Evolutionary conservation across 495 filamentous ascomycete genomes (phyloP), one percentile per base, ranked within the genome.

Genomic region (Bacidia rubella): DNA sequence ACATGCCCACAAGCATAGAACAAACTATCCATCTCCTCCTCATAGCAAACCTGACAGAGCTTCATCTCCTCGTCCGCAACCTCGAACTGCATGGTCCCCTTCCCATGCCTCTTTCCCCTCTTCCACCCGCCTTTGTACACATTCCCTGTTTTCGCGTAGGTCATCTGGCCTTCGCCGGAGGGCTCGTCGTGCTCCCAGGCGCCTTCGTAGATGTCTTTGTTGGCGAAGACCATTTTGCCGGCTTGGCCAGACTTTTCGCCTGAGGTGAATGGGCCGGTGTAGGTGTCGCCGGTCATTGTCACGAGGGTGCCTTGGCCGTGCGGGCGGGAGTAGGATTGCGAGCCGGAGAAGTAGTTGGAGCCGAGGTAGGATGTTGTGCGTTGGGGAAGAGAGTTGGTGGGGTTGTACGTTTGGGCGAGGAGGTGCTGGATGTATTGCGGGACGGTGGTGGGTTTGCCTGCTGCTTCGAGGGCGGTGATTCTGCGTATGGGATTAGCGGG

Each of bases 1-100:
- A 85, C 74, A 59, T 85, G 81, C 0, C 81, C 81, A 55, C 81
- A 85, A 57, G 81, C 78, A 49, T 74, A 78, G 62, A 85, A 81
- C 40, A 78, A 65, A 2, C 78, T 73, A 57, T 82, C 76, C 52
- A 77, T 74, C 56, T 75, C 76, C 46, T 74, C 74, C 35, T 79
- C 77, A 56, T 76, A 83, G 65, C 81, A 85, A 48, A 85, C 81
- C 55, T 76, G 72, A 63, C 81, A 83, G 12, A 79, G 61, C 54
- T 75, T 66, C 65, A 74, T 68, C 61, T 81, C 77, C 57, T 81
- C 80, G 47, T 82, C 77, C 17, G 77, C 79, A 11, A 78, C 73
- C 54, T 79, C 72, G 68, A 75, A 82, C 57, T 74, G 70, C 64
- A 76, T 81, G 47, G 76, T 73, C n/a, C 79, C 79, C 55, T 77